phyloP scores from a whole-genome alignment of 2,329 filamentous ascomycete genomes.

The Hortaea sp. region DNA sequence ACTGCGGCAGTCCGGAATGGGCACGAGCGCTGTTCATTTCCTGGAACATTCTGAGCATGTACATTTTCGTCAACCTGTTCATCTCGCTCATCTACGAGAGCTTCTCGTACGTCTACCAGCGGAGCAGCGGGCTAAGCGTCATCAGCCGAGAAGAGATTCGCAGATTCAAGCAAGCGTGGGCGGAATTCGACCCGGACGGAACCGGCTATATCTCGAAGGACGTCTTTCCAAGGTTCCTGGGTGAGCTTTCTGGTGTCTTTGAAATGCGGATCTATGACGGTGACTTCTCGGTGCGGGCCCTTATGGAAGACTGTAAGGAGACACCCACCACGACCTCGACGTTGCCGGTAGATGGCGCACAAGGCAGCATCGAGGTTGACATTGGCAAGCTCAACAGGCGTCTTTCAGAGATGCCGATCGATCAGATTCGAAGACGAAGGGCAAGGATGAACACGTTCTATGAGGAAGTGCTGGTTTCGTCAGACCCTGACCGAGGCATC shows the following conservation, averaged over 20 bases:
- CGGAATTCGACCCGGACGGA: conserved; percentile 83
- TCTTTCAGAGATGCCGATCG: conserved; percentile 62
- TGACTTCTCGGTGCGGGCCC: conserved; percentile 74
- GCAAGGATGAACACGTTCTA: conserved; percentile 88
- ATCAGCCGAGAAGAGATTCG: conserved; percentile 90
- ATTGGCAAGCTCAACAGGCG: conserved; percentile 64
- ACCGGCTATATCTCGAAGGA: conserved; percentile 87
- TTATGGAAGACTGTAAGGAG: conserved; percentile 73
- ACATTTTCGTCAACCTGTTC: conserved; percentile 97
- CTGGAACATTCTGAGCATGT: conserved; percentile 99
- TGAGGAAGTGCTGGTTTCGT: conserved; percentile 89
- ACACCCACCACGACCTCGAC: conserved; percentile 41
- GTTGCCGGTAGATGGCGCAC: conserved; percentile 34
- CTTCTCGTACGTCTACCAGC: conserved; percentile 98
- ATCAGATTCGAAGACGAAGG: conserved; percentile 63
- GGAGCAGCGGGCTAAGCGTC: conserved; percentile 81
- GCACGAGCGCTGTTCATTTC: conserved; percentile 81
- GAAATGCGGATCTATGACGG: conserved; percentile 94
- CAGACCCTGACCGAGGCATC: conserved; percentile 80
- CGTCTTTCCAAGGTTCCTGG: conserved; percentile 75
- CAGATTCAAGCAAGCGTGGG: conserved; percentile 97
- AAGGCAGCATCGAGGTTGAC: conserved; percentile 47
- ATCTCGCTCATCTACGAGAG: conserved; percentile 98
- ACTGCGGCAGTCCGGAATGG: conserved; percentile 87
- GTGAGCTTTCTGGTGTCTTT: conserved; percentile 86